Conservation (phyloP, 495 filamentous ascomycete genomes). For the Niebla homalea region DNA sequence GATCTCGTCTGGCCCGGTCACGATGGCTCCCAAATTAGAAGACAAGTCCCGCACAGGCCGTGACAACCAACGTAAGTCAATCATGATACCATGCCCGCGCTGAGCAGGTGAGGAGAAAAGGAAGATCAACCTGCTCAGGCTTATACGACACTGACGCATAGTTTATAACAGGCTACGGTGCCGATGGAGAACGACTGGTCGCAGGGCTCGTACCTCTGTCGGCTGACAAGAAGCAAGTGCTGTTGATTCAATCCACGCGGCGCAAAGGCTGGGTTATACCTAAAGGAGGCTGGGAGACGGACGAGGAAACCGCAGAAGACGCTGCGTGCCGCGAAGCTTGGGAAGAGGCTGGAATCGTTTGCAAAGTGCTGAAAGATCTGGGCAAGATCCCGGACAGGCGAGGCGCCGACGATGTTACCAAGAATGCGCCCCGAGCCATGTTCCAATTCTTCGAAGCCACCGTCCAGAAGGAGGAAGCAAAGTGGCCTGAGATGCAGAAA, state of each 20-base stretch:
- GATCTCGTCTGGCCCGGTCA: background rate
- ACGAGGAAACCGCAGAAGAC: constrained; percentile 59
- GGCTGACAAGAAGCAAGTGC: constrained; percentile 60
- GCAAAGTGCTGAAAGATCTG: constrained; percentile 67
- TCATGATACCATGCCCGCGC: too few relatives aligned
- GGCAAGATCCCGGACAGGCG: constrained; percentile 73
- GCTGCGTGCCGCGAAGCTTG: constrained; percentile 78
- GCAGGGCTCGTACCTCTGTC: constrained; percentile 84
- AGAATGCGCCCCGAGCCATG: constrained; percentile 57
- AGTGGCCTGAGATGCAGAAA: constrained; percentile 94
- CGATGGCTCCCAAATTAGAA: constrained; percentile 20
- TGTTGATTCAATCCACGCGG: constrained; percentile 84
- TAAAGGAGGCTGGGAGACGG: constrained; percentile 94
- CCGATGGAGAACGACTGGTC: constrained; percentile 86
- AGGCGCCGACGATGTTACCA: constrained; percentile 39
- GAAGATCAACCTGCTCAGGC: too few relatives aligned
- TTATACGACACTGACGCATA: constrained; percentile 5
- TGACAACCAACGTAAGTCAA: constrained; percentile 35
- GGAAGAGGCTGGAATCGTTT: constrained; percentile 91
- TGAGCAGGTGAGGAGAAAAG: too few relatives aligned
- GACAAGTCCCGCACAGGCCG: constrained; percentile 35
- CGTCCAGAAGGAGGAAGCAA: constrained; percentile 64
- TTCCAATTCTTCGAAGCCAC: constrained; percentile 84
- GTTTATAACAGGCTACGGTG: constrained; percentile 61
- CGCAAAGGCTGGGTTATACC: constrained; percentile 89